phyloP scores from a whole-genome alignment of 2,329 filamentous ascomycete genomes.

The Aureobasidium sp. region DNA sequence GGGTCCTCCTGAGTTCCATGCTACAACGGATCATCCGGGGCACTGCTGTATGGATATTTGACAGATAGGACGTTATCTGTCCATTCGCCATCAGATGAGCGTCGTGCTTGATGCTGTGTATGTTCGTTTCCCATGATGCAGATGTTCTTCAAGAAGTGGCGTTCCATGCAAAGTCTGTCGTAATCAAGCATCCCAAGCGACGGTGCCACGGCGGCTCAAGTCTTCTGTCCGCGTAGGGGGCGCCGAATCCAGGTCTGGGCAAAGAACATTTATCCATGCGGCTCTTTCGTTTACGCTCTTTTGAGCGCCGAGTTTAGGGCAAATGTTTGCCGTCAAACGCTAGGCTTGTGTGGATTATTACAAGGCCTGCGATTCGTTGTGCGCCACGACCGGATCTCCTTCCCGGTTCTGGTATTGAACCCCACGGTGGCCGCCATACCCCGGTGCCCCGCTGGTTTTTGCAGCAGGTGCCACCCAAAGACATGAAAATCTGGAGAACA shows the following conservation, averaged over 20 bases:
- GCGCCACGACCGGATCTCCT: not conserved
- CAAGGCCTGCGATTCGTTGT: not conserved
- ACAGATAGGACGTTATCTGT: not conserved
- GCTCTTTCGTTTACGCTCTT: not conserved
- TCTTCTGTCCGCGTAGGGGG: not conserved
- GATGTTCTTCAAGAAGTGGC: not conserved
- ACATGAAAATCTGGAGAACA: not conserved
- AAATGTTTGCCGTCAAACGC: not conserved
- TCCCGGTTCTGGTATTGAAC: not conserved
- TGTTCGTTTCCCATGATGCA: not conserved
- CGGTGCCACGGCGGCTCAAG: not conserved
- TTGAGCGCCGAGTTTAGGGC: not conserved
- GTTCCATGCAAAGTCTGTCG: not conserved
- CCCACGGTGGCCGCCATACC: not conserved
- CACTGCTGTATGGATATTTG: not conserved
- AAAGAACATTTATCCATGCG: not conserved
- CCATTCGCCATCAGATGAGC: not conserved
- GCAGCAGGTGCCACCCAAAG: not conserved
- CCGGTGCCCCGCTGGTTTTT: not conserved
- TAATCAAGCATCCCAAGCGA: slow-evolving; percentile 7
- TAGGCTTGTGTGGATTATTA: not conserved
- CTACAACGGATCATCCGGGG: not conserved
- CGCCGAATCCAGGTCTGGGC: not conserved
- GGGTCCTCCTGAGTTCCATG: not conserved
- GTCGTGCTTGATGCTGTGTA: not conserved